Evolutionary conservation across 2,329 filamentous ascomycete genomes (phyloP), one percentile per base, ranked within the genome.

Genomic region (Botrytis tulipae): DNA sequence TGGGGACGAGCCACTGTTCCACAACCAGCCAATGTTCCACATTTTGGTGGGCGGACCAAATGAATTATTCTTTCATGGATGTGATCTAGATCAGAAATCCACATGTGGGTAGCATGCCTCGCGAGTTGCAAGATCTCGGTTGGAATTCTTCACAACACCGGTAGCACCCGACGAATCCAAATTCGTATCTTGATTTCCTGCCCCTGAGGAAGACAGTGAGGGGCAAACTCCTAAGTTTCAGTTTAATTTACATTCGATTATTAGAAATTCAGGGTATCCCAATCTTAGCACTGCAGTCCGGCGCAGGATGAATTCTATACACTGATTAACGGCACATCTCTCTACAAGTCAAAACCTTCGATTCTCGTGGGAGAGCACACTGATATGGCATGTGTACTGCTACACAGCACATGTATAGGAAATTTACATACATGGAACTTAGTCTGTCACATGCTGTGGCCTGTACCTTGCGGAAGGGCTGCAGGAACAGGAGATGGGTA

Each of bases 71-170:
- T 37, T 57, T 40, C 48, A 16, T 42, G 18, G 18, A 44, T 16
- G 37, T 20, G 18, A 16, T 68, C 65, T 57, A 57, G 65, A 57
- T 57, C 35, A 68, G 29, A 22, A 68, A 68, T 57, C 35, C n/a
- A 68, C 48, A 68, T 57, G 65, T 54, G 18, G 48, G 40, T 42
- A 57, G 37, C 66, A 57, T 42, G 25, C 25, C 37, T 57, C 42
- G 66, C 66, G 9, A 32, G 35, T 42, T 68, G 66, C 46, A 57
- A 68, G 48, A 68, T 68, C 48, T 68, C 18, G 16, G 37, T 57
- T 68, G 37, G 25, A 57, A 57, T 42, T 57, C 35, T 54, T 68
- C 48, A 57, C 16, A 22, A 29, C 18, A 5, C 60, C 37, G 60
- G 60, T 62, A 44, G 18, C 29, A 42, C 48, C 48, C 48, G n/a